Evolutionary conservation across 176 grass and related monocot genomes (phyloP), one percentile per base, ranked within the genome.

Genomic region (Oryza glaberrima): DNA sequence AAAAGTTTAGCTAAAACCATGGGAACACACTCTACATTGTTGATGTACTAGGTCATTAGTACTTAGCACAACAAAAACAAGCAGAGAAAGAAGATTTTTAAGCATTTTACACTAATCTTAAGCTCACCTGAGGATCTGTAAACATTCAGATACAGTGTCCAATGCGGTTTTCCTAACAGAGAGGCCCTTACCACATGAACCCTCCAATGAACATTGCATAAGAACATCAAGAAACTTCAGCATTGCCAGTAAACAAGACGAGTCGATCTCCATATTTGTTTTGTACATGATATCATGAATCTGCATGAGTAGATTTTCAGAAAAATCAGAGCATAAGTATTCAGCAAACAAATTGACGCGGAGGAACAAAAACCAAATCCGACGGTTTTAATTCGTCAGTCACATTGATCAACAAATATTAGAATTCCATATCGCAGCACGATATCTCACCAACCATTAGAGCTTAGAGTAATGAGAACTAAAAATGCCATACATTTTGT

Each of bases 51-150:
- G 13, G 15, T n/a, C 23, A n/a, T 80, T 70, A n/a, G n/a, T 77
- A 52, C 73, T 72, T 77, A 44, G 28, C 22, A 63, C 19, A n/a
- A 51, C 13, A 8, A 15, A 76, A 75, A 65, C 20, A 71, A 25
- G 12, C 77, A 70, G 16, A 67, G 7, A 67, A 41, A 56, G 46
- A 12, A 82, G 34, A 25, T 72, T 64, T 22, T 16, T 10, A 26
- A 69, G 19, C 30, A 84, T 71, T 67, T 67, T 68, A 80, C 58
- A 67, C 17, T 56, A 84, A 65, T 88, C 51, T 69, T 72, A 85
- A 86, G 38, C 84, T 90, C 84, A 98, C 95, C 95, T 95, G 81
- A 95, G 84, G 75, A 98, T 93, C 51, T 83, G 85, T 85, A 95
- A 81, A 72, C 82, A 87, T 72, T 95, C 89, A 19, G 90, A 81